phyloP scores from a whole-genome alignment of 2,329 filamentous ascomycete genomes.

The Graphiopsis chlorocephala region DNA sequence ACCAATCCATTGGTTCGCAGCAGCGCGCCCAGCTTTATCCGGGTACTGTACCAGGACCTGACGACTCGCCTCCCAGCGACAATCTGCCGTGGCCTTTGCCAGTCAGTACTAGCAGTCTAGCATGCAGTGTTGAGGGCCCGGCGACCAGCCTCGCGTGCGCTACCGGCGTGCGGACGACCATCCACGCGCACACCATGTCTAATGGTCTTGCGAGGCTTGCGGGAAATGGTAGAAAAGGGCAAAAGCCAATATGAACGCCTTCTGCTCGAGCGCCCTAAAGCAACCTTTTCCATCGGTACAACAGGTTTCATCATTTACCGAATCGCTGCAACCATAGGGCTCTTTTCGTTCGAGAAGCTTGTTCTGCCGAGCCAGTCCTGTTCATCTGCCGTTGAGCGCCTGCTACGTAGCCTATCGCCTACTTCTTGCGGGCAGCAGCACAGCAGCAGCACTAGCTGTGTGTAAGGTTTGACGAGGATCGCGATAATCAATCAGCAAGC shows the following conservation, averaged over 20 bases:
- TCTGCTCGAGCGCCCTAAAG: not conserved
- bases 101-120: not conserved
- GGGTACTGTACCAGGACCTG: not conserved
- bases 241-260: not conserved
- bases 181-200: not conserved
- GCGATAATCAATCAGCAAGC: not conserved
- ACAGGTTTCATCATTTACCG: not conserved
- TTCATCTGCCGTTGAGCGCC: constrained; percentile 4
- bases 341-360: constrained; percentile 7
- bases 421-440: not conserved
- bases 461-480: not conserved
- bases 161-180: constrained; percentile 5
- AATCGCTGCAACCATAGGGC: not conserved
- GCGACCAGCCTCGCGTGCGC: not conserved
- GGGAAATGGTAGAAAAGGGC: not conserved
- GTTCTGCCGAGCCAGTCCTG: constrained; percentile 7
- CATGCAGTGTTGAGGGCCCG: constrained; percentile 9
- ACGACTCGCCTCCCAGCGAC: not conserved
- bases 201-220: not conserved
- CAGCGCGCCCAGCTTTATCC: not conserved
- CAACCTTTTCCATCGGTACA: not conserved
- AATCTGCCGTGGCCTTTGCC: not conserved
- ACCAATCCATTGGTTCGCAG: not conserved
- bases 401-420: not conserved
- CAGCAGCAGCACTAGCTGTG: too few species aligned